Base-by-base conservation (phyloP, 768 basidiomycete species). In the Tulasnella sp. region DNA sequence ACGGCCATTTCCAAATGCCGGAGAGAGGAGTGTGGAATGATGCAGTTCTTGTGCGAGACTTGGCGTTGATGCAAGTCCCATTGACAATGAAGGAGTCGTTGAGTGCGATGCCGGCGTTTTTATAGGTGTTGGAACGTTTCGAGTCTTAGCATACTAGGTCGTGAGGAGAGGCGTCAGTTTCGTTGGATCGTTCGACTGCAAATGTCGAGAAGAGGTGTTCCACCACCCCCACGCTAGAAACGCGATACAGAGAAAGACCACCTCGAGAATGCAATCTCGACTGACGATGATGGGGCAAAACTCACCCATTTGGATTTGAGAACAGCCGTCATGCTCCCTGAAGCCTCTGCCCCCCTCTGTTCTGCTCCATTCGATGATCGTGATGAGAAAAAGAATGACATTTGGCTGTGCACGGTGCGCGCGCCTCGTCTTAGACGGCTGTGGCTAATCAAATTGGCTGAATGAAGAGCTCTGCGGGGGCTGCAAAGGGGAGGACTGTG, bases 241-340 rank as follows among this genome's bases (percentile, higher is more conserved):
- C 69, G 42, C 38, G 38, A 71, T 39, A 39, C n/a, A 31, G 69
- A 64, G 29, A 64, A 1, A 5, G 31, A 64, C 12, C 31, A 64
- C 58, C 58, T 29, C 25, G 31, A 34, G 8, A 12, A 12, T 64
- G 29, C 12, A 15, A 14, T 34, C 58, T 6, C 14, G 29, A 29
- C 58, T 25, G 29, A 64, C 5, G 58, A 25, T 31, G 17, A 29
- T 12, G 22, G 72, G 31, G 39, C 6, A 31, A 38, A 67, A 76
- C 75, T 68, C 67, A 76, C 75, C 75, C 75, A 76, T 76, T 76
- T 76, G 67, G 67, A 69, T 45, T 76, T 76, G 64, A 76, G 67
- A 31, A 76, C 52, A 17, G 75, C 69, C 31, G 75, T 68, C 52
- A 71, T 70, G 39, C 67, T 71, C 29, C 64, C 69, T 54, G 37